Evolutionary conservation across 2,329 filamentous ascomycete genomes (phyloP).

Genomic region (Arachnopeziza araneosa): DNA sequence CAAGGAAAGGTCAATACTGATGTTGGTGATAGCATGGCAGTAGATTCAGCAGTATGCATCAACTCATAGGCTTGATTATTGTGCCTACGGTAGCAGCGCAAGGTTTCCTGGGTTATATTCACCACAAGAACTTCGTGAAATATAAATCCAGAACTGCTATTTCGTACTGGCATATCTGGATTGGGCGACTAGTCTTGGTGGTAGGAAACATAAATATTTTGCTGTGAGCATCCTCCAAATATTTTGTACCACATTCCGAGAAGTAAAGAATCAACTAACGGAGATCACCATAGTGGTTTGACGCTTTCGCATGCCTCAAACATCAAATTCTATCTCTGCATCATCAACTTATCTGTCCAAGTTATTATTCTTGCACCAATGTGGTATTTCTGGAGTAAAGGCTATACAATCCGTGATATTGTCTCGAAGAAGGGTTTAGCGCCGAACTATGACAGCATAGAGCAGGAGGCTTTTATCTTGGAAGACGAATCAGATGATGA

Average conservation of each 20-base stretch:
- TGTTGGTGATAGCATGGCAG: not conserved
- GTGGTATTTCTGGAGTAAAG: constrained; percentile 13
- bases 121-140: constrained; percentile 12
- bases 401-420: constrained; percentile 5
- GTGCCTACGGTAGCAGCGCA: constrained; percentile 6
- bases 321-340: not conserved
- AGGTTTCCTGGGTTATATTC: constrained; percentile 6
- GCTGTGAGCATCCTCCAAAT: constrained; percentile 1
- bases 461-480: constrained; percentile 12
- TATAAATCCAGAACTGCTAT: constrained; percentile 7
- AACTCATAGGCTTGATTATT: constrained; percentile 7
- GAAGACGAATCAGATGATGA: constrained; percentile 7
- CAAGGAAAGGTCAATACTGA: not conserved
- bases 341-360: not conserved
- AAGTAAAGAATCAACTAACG: too few species aligned
- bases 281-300: constrained; percentile 4
- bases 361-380: constrained; percentile 3
- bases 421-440: not conserved
- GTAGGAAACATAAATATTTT: constrained; percentile 10
- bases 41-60: not conserved
- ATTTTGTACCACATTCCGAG: too few species aligned
- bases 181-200: constrained; percentile 4
- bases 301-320: constrained; percentile 2
- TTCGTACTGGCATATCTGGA: constrained; percentile 11
- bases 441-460: constrained; percentile 7